Base-by-base conservation (phyloP, 2,329 filamentous ascomycete species). In the Ascochyta viciae-villosae region DNA sequence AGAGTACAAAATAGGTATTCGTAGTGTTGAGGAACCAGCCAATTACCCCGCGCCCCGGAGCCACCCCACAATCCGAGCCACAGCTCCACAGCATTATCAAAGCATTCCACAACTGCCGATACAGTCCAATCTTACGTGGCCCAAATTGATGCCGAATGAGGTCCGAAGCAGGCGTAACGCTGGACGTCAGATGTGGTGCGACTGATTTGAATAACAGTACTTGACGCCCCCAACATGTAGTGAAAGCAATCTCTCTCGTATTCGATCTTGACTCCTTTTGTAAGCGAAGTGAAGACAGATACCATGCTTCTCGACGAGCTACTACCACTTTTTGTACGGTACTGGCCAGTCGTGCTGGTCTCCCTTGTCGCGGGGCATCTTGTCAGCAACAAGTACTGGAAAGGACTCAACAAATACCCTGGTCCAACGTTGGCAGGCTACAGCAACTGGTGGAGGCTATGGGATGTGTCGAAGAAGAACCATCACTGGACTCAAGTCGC, bases 401-500 rank as follows among this genome's bases (percentile, higher is more conserved):
- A 78, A 65, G 87, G 88, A 6, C 76, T 92, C 55, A 85, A 87
- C 74, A 86, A 83, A 67, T 91, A 91, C 64, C 90, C 91, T 0
- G 91, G 90, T 0, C 90, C 88, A 0, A 80, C 87, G 52, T 68
- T 91, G 38, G 91, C 90, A 19, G 87, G 77, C 4, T 80, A 85
- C 50, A 90, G 88, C 12, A 85, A 94, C 68, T 87, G 85, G 82
- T 94, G 90, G 90, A 82, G 90, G 19, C 85, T 92, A 60, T 82
- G 83, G 67, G 88, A 92, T 64, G 89, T 90, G 1, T 86, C 82
- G 53, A 80, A 82, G 8, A 82, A 85, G 45, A 80, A 85, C 35
- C 84, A 90, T 3, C 88, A 95, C 55, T 75, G 84, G 59, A 91
- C 88, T 0, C 87, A 90, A 57, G 82, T 88, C 40, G 80, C 76